Percentiles rank a stretch among this genome's conserved stretches.
Evolutionary conservation across 1,284 basidiomycete genomes (phyloP).

Genomic region (Blastosporella zonata): DNA sequence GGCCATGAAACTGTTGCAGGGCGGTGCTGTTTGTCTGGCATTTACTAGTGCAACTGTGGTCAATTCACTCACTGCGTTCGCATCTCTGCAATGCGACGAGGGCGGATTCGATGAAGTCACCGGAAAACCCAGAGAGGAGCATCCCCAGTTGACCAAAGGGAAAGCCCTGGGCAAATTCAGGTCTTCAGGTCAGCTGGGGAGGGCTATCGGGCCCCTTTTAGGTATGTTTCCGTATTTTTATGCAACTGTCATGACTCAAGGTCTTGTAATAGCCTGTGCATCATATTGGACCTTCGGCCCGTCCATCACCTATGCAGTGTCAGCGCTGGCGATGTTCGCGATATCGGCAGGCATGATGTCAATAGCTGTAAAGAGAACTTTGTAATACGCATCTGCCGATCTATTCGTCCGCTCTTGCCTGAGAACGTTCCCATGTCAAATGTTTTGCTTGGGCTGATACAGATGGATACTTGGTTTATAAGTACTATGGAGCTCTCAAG

Average conservation of each 20-base stretch:
- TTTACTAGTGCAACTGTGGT: slow-evolving; percentile 93
- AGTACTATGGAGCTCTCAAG: slow-evolving; percentile 11
- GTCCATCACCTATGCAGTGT: slow-evolving; percentile 66
- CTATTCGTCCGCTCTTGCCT: too few relatives aligned
- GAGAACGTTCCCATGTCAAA: neutral
- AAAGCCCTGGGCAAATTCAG: slow-evolving; percentile 82
- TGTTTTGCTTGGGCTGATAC: slow-evolving; percentile 4
- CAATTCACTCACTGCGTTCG: slow-evolving; percentile 82
- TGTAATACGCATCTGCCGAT: neutral
- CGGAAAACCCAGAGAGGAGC: slow-evolving; percentile 50
- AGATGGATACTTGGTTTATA: neutral
- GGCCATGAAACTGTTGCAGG: slow-evolving; percentile 64
- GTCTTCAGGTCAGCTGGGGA: slow-evolving; percentile 84
- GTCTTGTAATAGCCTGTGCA: slow-evolving; percentile 56
- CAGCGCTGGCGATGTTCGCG: slow-evolving; percentile 62
- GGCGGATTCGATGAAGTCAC: slow-evolving; percentile 50
- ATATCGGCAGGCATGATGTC: slow-evolving; percentile 53
- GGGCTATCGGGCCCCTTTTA: slow-evolving; percentile 84
- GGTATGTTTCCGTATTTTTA: slow-evolving; percentile 44
- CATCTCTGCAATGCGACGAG: slow-evolving; percentile 84
- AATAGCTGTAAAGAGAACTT: slow-evolving; percentile 34
- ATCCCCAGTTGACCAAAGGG: slow-evolving; percentile 77
- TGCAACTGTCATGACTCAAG: slow-evolving; percentile 6
- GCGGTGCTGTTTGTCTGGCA: slow-evolving; percentile 76
- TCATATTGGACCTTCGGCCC: slow-evolving; percentile 90